Evolutionary conservation across 1,284 basidiomycete genomes (phyloP), one percentile per base, ranked within the genome.

Genomic region (Takashimella tepidaria): DNA sequence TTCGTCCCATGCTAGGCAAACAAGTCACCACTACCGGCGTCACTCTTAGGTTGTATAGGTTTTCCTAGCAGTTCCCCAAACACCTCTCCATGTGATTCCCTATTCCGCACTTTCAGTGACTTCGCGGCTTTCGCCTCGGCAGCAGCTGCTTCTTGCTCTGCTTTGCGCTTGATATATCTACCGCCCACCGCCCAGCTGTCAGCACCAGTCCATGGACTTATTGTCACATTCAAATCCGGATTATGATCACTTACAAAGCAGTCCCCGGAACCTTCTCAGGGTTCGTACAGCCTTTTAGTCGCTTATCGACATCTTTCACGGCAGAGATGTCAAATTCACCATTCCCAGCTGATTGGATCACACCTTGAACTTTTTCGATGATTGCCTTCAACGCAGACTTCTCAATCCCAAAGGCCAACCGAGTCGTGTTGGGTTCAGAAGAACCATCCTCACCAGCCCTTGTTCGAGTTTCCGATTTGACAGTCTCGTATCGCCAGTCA

Each of bases 261-360:
- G 84, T 92, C 11, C 89, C 91, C 4, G 85, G 83, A 11, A 93
- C 84, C 70, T 92, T 95, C 73, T 92, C 91, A 5, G 93, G 92
- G 67, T 97, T 96, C 68, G 90, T 88, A 77, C 92, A 96, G 41
- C 86, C 67, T 66, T 83, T 86, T 45, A 97, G 77, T 45, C 89
- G 80, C 67, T 86, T 82, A 70, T 97, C 93, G 4, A 96, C 85
- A 66, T 88, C 85, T 27, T 88, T 86, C 19, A 95, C 89, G 37
- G 81, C 79, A 58, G 89, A 89, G n/a, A 92, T 80, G 56, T 88
- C 81, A 16, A 89, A 83, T 22, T 81, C 78, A 20, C 53, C 61
- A 25, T 78, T 76, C n/a, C 86, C 84, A n/a, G 80, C 72, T 16
- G 76, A 66, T 6, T 72, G 68, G 44, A 93, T 84, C 65, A 86